Evolutionary conservation across 805 yeast species (phyloP), one percentile per base, ranked within the genome.

Genomic region (Suhomyces kilbournensis): DNA sequence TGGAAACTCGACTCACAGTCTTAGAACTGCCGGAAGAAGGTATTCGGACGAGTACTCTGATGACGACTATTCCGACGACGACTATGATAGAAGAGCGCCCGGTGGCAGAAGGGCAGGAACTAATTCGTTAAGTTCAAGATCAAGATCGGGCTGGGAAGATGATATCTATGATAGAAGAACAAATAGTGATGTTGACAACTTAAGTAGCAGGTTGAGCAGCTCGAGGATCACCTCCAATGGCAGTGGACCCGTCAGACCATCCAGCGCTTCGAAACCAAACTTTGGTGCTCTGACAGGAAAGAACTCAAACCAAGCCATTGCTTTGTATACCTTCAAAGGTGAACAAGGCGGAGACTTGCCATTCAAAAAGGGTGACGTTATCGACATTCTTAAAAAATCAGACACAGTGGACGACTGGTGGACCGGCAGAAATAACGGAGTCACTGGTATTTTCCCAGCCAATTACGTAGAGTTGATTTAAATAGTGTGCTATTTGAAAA

Each of bases 331-430:
- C 2, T 93, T 94, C 69, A 87, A 85, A 48, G 98, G 97, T 25
- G 96, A 92, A 69, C 96, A 93, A 71, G 66, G 79, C n/a, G 97
- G 97, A 5, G 99, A 94, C 69, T 77, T 94, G 63, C 82, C 96
- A 4, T 94, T 94, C 78, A 85, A 83, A 59, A 94, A 94, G 75
- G 99, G 99, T 51, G 99, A 94, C 68, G 87, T 89, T 14, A 89
- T 94, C 60, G 86, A 90, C 43, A 88, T 94, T 58, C 74, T 89
- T 51, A 90, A 91, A 69, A 90, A 88, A 69, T 84, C 94, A 8
- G 92, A 88, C 7, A 86, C 97, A 12, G 82, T 84, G 47, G 96
- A 94, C 67, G 98, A 94, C 68, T 94, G 99, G 99, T 94, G 99
- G 99, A 90, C 97, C 0, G 99, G 99, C 25, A 84, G 88, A 66